A percentile compares a stretch with the other conserved stretches of the same genome.
Evolutionary conservation across 1,284 basidiomycete species (phyloP).

Genomic region (Sphagnurus paluster): DNA sequence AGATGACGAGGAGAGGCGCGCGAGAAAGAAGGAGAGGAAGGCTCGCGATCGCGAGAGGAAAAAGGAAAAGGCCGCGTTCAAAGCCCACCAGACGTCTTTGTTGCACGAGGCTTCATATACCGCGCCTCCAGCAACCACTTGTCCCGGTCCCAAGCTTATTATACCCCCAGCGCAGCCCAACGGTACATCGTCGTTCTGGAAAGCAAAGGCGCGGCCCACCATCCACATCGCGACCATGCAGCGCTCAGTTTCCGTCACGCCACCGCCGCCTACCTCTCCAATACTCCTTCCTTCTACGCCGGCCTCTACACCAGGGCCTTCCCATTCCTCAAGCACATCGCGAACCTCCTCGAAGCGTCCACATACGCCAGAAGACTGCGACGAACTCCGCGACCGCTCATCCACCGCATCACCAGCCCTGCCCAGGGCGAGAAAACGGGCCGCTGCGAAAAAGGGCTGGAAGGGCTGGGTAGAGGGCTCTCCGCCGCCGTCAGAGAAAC

Average conservation of each 20-base stretch:
- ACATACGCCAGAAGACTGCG: conserved; percentile 57
- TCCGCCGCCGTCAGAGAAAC: conserved; percentile 73
- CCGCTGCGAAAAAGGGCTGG: conserved; percentile 76
- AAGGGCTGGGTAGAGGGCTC: conserved; percentile 86
- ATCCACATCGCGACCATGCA: conserved; percentile 67
- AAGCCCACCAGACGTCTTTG: conserved; percentile 26
- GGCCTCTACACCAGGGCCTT: conserved; percentile 70
- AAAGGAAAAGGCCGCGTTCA: conserved; percentile 38
- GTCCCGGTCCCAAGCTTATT: conserved; percentile 28
- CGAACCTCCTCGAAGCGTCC: conserved; percentile 77
- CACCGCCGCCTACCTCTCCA: conserved; percentile 56
- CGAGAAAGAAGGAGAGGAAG: conserved; percentile 53
- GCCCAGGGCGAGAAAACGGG: conserved; percentile 60
- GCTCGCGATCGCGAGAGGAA: conserved; percentile 46
- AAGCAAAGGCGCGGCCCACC: conserved; percentile 50
- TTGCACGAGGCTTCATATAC: conserved; percentile 17
- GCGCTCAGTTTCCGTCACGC: conserved; percentile 71
- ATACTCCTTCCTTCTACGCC: conserved; percentile 61
- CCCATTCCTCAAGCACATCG: conserved; percentile 68
- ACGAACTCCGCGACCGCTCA: conserved; percentile 35
- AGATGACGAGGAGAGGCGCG: conserved; percentile 50
- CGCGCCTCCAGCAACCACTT: conserved; percentile 24
- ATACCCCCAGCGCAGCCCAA: conserved; percentile 29
- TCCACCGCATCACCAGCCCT: conserved; percentile 28
- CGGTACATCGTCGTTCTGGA: conserved; percentile 55